Conservation (phyloP, 1,284 basidiomycete genomes). For the Fomitopsis betulina region DNA sequence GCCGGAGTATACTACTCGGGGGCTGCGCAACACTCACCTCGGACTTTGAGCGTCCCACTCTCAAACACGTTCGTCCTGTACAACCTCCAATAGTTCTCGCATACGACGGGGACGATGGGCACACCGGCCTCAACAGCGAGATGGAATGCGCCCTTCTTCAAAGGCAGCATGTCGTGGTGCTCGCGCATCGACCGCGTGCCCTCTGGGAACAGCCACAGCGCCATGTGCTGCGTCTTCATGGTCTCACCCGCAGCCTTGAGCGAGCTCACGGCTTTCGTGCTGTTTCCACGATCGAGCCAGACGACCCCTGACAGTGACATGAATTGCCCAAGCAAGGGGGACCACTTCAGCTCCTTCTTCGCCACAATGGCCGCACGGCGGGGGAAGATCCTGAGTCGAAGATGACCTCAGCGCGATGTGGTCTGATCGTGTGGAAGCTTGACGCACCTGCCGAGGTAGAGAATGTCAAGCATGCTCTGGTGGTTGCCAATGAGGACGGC, state of each 20-base stretch:
- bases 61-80: conserved; percentile 82
- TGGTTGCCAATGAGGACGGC: conserved; percentile 89
- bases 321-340: conserved; percentile 87
- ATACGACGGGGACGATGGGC: conserved; percentile 88
- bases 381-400: conserved; percentile 73
- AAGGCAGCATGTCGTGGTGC: conserved; percentile 69
- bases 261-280: conserved; percentile 69
- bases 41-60: conserved; percentile 73
- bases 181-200: conserved; percentile 81
- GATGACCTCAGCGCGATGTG: background rate
- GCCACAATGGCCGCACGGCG: conserved; percentile 85
- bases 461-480: conserved; percentile 88
- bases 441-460: conserved; percentile 76
- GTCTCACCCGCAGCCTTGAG: conserved; percentile 75
- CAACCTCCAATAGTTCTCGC: conserved; percentile 90
- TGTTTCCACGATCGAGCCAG: conserved; percentile 90
- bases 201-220: conserved; percentile 91
- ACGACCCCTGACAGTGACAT: conserved; percentile 91
- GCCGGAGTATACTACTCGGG: conserved; percentile 7
- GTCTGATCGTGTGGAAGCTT: background rate
- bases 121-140: conserved; percentile 87
- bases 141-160: conserved; percentile 99
- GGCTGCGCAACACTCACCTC: conserved; percentile 51
- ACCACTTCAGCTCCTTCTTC: conserved; percentile 87
- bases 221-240: conserved; percentile 75